These are phyloP conservation scores for Exserohilum turcica DNA, from an alignment of 2,329 filamentous ascomycete genomes.

Conservation along the genomic window DNA sequence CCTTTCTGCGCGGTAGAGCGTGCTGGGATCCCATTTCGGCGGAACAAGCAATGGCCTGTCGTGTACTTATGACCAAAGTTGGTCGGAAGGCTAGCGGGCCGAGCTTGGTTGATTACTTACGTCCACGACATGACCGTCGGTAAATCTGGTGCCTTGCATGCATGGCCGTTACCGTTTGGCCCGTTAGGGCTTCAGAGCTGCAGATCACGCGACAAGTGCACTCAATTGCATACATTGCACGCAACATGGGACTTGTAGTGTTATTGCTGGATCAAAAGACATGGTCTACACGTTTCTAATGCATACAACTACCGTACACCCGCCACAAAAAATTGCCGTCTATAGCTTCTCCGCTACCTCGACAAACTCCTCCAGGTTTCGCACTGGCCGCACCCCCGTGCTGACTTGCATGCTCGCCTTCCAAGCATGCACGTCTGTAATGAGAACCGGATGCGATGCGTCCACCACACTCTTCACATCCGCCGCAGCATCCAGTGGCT, in stretches of 20 bases:
- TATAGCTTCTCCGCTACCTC: conserved; percentile 56
- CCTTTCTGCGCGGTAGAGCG: not conserved
- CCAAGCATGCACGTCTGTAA: conserved; percentile 79
- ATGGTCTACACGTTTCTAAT: not conserved
- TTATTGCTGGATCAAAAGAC: not conserved
- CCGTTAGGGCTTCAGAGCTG: too few relatives aligned
- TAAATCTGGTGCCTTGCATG: conserved; percentile 4
- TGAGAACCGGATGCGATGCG: conserved; percentile 59
- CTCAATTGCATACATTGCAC: not conserved
- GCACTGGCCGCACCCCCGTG: conserved; percentile 72
- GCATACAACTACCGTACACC: not conserved
- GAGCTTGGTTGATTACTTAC: conserved; percentile 6
- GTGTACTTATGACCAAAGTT: conserved; percentile 4
- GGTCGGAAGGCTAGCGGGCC: conserved; percentile 14
- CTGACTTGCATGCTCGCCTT: conserved; percentile 77
- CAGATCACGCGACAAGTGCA: not conserved
- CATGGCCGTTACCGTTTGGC: too few relatives aligned
- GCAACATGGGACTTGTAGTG: too few relatives aligned
- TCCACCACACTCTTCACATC: conserved; percentile 31
- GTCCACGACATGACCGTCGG: not conserved
- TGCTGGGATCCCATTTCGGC: conserved; percentile 3
- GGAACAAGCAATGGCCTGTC: not conserved
- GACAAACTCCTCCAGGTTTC: conserved; percentile 81
- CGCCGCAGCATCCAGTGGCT: conserved; percentile 39
- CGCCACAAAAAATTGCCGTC: not conserved